A percentile compares a stretch with the other conserved stretches of the same genome.
phyloP scores from a whole-genome alignment of 31 red algal genomes.

The Bonnemaisonia californica region DNA sequence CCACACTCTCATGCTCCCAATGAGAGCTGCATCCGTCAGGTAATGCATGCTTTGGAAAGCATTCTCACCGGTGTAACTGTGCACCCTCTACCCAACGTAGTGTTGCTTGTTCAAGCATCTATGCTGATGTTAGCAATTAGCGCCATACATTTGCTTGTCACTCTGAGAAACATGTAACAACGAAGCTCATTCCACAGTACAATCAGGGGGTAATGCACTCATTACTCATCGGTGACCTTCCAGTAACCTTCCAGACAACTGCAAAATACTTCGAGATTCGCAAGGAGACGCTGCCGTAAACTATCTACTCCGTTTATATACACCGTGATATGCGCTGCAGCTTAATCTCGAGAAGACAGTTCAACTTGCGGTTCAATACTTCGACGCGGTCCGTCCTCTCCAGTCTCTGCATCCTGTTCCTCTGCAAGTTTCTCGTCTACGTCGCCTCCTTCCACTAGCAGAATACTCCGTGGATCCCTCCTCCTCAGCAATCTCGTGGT shows the following conservation, averaged over 20 bases:
- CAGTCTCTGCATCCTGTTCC: slow-evolving; percentile 23
- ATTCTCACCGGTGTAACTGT: background rate
- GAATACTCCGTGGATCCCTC: slow-evolving; percentile 68
- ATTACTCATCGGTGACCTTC: background rate
- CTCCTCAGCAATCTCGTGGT: slow-evolving; percentile 63
- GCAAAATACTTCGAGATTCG: background rate
- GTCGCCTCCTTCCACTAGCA: slow-evolving; percentile 38
- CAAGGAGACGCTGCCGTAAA: too few species aligned
- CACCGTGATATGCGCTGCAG: background rate
- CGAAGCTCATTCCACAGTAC: too few species aligned
- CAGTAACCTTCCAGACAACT: background rate
- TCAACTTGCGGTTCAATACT: slow-evolving; percentile 74
- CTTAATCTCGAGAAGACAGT: slow-evolving; percentile 54
- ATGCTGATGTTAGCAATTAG: background rate
- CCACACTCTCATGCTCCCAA: background rate
- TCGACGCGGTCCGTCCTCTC: slow-evolving; percentile 9
- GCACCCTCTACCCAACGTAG: background rate
- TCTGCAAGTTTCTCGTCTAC: background rate
- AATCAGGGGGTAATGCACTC: background rate
- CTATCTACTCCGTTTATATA: background rate
- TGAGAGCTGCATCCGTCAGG: background rate
- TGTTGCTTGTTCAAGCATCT: background rate
- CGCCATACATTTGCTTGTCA: background rate
- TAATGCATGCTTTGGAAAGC: background rate
- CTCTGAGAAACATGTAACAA: background rate